phyloP scores from a whole-genome alignment of 805 yeast species.

The Debaryomyces hansenii region DNA sequence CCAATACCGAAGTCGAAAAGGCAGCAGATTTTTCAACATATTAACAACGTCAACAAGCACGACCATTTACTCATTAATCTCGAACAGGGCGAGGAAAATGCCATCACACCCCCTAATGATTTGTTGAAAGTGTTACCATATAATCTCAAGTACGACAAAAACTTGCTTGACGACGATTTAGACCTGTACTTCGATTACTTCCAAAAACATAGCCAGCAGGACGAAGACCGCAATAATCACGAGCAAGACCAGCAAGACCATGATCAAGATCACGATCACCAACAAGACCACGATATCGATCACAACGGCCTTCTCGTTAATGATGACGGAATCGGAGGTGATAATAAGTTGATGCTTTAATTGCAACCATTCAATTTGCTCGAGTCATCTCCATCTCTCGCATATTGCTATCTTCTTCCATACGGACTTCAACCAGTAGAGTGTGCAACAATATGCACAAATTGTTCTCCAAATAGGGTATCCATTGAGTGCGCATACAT shows the following conservation, averaged over 20 bases:
- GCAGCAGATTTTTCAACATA: conserved; percentile 20
- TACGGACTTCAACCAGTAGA: too few relatives aligned
- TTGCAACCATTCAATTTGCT: not conserved
- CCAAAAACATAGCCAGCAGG: conserved; percentile 9
- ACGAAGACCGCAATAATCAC: conserved; percentile 26
- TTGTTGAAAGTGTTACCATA: conserved; percentile 29
- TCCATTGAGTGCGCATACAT: too few relatives aligned
- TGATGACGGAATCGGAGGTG: conserved; percentile 27
- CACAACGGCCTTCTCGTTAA: conserved; percentile 6
- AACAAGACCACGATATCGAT: conserved; percentile 6
- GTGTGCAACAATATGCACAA: too few relatives aligned
- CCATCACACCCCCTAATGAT: conserved; percentile 16
- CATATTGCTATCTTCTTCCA: too few relatives aligned
- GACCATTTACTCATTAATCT: conserved; percentile 29
- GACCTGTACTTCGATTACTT: conserved; percentile 23
- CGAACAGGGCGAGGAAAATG: conserved; percentile 18
- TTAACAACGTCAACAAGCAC: conserved; percentile 21
- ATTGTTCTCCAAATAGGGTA: too few relatives aligned
- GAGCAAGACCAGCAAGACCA: conserved; percentile 9
- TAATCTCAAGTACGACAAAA: conserved; percentile 27
- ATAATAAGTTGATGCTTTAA: conserved; percentile 18
- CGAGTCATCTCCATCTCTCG: not conserved
- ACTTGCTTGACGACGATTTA: conserved; percentile 24
- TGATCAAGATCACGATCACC: conserved; percentile 10
- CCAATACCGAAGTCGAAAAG: conserved; percentile 20